Evolutionary conservation across 768 basidiomycete genomes (phyloP).

Genomic region (Tulasnella calospora): DNA sequence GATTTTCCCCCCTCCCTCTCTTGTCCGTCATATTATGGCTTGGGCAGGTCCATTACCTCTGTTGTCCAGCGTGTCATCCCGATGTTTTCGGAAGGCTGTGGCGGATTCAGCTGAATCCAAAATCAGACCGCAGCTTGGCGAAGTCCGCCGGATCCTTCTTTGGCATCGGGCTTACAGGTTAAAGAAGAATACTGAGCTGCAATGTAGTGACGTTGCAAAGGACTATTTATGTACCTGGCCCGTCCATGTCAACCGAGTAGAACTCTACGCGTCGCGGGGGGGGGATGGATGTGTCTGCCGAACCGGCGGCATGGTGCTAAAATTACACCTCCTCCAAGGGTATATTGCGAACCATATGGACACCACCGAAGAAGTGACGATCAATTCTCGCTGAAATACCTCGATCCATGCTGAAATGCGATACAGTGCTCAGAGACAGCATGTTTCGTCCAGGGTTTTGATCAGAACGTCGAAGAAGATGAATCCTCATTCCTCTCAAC

Average conservation of each 20-base stretch:
- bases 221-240: too few relatives aligned
- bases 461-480: neutral
- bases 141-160: too few relatives aligned
- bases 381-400: neutral
- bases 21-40: neutral
- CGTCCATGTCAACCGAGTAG: too few relatives aligned
- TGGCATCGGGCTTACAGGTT: neutral
- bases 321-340: neutral
- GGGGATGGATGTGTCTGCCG: neutral
- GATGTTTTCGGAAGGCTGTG: neutral
- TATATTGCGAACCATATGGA: neutral
- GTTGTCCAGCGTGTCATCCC: neutral
- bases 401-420: neutral
- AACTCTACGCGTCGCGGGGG: too few relatives aligned
- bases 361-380: neutral
- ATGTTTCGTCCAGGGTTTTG: neutral
- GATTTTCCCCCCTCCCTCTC: neutral
- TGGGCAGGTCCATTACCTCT: neutral
- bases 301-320: neutral
- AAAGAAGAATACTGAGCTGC: neutral
- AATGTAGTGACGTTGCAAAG: too few relatives aligned
- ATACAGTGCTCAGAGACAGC: neutral
- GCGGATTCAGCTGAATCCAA: neutral
- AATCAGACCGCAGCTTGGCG: neutral
- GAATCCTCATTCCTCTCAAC: neutral